A percentile compares a stretch with the other conserved stretches of the same genome.
Evolutionary conservation across 73 alveolate species (phyloP).

Genomic region (Durusdinium trenchii): DNA sequence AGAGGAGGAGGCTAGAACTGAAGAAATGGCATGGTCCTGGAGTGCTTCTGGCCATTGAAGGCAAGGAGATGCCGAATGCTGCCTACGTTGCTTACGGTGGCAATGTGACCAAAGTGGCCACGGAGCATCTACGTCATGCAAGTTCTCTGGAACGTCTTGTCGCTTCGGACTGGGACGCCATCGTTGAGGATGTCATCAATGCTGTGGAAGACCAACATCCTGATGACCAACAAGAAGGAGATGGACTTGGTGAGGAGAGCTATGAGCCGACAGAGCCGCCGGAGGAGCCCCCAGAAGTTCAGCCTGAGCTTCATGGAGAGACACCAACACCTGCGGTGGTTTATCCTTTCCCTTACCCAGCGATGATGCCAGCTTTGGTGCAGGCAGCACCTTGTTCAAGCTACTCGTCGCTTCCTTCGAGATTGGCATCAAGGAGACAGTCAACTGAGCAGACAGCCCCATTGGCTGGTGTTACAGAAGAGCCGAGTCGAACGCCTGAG

Average conservation of each 20-base stretch:
- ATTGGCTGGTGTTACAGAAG: too few species aligned
- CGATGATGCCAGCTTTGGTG: too few species aligned
- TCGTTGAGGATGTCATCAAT: neutral
- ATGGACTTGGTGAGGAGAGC: neutral
- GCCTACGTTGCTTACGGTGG: conserved; percentile 34
- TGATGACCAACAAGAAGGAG: too few species aligned
- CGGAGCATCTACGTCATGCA: conserved; percentile 6
- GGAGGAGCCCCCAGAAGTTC: neutral
- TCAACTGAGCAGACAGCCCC: too few species aligned
- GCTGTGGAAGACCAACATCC: too few species aligned
- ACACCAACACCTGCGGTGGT: neutral
- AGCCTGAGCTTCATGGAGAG: neutral
- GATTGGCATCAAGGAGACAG: too few species aligned
- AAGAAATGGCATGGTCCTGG: conserved; percentile 27
- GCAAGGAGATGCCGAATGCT: neutral
- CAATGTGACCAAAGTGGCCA: conserved; percentile 10
- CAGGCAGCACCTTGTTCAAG: too few species aligned
- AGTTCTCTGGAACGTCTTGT: neutral
- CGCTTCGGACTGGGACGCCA: neutral
- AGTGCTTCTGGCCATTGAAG: neutral
- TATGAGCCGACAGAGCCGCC: neutral
- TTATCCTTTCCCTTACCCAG: neutral
- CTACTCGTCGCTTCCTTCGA: too few species aligned
- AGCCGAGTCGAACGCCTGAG: too few species aligned
- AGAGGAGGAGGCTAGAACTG: neutral